These are phyloP conservation scores for Rhodotorula sp. DNA, from an alignment of 1,284 basidiomycete genomes.

Conservation along the genomic window DNA sequence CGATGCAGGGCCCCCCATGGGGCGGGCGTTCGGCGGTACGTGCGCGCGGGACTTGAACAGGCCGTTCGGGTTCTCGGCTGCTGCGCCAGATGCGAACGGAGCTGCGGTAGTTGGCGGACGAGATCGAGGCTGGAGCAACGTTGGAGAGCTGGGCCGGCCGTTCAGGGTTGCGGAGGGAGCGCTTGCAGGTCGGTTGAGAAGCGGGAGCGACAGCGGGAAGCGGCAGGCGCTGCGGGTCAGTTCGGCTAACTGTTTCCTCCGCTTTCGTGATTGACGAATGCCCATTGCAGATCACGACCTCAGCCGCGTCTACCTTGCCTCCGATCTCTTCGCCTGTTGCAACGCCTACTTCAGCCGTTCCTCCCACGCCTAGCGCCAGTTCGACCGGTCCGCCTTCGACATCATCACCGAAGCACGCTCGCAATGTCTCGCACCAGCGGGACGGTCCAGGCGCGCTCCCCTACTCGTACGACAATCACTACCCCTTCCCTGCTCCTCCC, in stretches of 20 bases:
- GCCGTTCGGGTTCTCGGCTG: conserved; percentile 11
- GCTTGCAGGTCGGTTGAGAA: conserved; percentile 1
- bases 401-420: not conserved
- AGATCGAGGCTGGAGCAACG: conserved; percentile 17
- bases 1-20: not conserved
- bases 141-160: not conserved
- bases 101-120: not conserved
- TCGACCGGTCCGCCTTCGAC: not conserved
- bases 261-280: not conserved
- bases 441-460: not conserved
- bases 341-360: not conserved
- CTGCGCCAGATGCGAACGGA: not conserved
- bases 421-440: conserved; percentile 1
- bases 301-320: not conserved
- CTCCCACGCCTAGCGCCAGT: not conserved
- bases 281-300: conserved; percentile 13
- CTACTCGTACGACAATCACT: not conserved
- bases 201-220: conserved; percentile 4
- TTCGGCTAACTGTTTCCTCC: not conserved
- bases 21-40: not conserved
- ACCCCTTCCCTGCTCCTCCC: not conserved
- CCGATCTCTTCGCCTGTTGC: not conserved
- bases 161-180: not conserved
- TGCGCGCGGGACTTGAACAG: conserved; percentile 4
- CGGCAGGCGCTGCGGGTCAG: conserved; percentile 9